A percentile compares a stretch with the other conserved stretches of the same genome.
Conservation (phyloP, 208 protist genomes). For the Acanthamoeba quina region DNA sequence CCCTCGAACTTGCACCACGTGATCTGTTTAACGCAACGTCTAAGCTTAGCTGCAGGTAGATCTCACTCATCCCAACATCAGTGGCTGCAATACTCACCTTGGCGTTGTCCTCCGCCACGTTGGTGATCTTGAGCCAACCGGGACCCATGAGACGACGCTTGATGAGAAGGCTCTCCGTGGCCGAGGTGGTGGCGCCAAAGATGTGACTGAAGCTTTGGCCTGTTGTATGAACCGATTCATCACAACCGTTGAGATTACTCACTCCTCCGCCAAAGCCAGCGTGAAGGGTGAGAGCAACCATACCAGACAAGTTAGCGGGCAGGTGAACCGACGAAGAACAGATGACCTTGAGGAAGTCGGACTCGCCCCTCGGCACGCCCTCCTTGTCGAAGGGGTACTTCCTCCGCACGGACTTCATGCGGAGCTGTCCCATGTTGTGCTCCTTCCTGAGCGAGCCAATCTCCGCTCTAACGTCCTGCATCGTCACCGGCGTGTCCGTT, state of each 20-base stretch:
- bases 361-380: constrained; percentile 29
- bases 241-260: not conserved
- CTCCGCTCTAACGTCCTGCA: constrained; percentile 61
- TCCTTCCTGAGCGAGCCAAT: constrained; percentile 1
- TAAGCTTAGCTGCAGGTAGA: not conserved
- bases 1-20: constrained; percentile 73
- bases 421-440: constrained; percentile 60
- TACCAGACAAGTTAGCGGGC: constrained; percentile 53
- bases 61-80: not conserved
- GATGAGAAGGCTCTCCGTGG: constrained; percentile 66
- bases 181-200: constrained; percentile 62
- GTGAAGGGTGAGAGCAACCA: not conserved
- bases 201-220: constrained; percentile 63
- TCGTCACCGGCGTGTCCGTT: constrained; percentile 59
- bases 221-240: not conserved
- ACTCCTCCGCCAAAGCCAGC: too few relatives aligned
- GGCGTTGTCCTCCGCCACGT: constrained; percentile 8
- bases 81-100: constrained; percentile 13
- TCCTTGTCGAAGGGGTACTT: constrained; percentile 67
- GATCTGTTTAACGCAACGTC: not conserved
- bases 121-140: constrained; percentile 61
- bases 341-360: constrained; percentile 71
- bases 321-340: constrained; percentile 8
- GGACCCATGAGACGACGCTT: constrained; percentile 71
- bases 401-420: constrained; percentile 14